A percentile compares a stretch with the other conserved stretches of the same genome.
Evolutionary conservation across 768 basidiomycete species (phyloP).

Genomic region (Pleurotus ostreatus): DNA sequence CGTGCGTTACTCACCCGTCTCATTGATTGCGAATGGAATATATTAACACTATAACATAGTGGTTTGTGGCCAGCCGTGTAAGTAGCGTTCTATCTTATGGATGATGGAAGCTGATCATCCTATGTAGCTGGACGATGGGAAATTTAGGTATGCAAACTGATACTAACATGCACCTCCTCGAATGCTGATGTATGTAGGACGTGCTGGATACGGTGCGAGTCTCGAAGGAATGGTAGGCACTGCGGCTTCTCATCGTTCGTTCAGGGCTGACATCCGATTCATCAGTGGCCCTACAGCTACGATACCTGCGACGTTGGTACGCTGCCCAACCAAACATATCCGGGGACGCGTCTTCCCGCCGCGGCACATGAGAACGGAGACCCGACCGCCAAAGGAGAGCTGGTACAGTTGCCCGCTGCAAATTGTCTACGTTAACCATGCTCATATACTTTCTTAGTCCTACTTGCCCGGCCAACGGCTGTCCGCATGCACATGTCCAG

Average conservation of each 20-base stretch:
- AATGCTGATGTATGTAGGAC: conserved; percentile 39
- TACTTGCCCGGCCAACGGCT: conserved; percentile 64
- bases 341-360: conserved; percentile 46
- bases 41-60: conserved; percentile 10
- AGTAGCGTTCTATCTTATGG: neutral
- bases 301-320: conserved; percentile 80
- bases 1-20: conserved; percentile 9
- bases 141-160: conserved; percentile 44
- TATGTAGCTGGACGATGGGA: conserved; percentile 35
- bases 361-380: conserved; percentile 40
- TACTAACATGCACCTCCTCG: conserved; percentile 21
- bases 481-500: conserved; percentile 37
- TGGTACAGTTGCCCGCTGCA: conserved; percentile 21
- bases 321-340: conserved; percentile 68
- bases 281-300: conserved; percentile 62
- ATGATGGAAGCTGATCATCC: neutral
- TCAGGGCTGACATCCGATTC: neutral
- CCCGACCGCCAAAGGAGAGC: conserved; percentile 30
- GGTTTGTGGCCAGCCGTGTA: conserved; percentile 35
- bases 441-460: conserved; percentile 29
- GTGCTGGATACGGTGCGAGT: conserved; percentile 71
- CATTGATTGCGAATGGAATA: neutral
- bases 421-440: neutral
- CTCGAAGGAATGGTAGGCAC: conserved; percentile 54
- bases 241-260: neutral